phyloP scores from a whole-genome alignment of 768 basidiomycete genomes.

The Suillus brevipes region DNA sequence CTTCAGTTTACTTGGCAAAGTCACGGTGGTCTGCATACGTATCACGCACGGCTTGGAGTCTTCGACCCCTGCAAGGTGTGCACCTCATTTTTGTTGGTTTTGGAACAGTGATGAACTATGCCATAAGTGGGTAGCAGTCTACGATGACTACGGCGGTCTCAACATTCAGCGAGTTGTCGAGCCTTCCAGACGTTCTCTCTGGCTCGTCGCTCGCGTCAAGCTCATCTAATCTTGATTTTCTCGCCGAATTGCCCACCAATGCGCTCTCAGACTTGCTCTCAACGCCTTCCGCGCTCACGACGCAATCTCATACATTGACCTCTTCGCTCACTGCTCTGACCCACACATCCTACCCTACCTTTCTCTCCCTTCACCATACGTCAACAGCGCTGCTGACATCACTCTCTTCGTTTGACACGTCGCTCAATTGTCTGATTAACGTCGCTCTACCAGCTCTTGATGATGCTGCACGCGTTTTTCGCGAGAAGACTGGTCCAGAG shows the following conservation, averaged over 20 bases:
- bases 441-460: slow-evolving; percentile 77
- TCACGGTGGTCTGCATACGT: neutral
- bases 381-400: slow-evolving; percentile 73
- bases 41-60: neutral
- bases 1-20: neutral
- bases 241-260: slow-evolving; percentile 63
- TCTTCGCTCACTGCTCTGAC: slow-evolving; percentile 89
- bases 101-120: neutral
- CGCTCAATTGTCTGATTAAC: slow-evolving; percentile 67
- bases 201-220: slow-evolving; percentile 10
- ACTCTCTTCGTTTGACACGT: slow-evolving; percentile 70
- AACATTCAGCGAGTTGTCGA: slow-evolving; percentile 20
- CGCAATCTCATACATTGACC: slow-evolving; percentile 84
- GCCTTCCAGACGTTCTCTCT: slow-evolving; percentile 29
- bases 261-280: slow-evolving; percentile 66
- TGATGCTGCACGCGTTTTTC: slow-evolving; percentile 67
- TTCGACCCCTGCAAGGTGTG: neutral
- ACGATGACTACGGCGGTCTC: slow-evolving; percentile 20
- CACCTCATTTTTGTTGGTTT: neutral
- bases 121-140: neutral
- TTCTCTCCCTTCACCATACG: slow-evolving; percentile 82
- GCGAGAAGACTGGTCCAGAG: slow-evolving; percentile 61
- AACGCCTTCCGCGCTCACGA: slow-evolving; percentile 75
- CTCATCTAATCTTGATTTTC: slow-evolving; percentile 46
- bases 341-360: slow-evolving; percentile 88